Evolutionary conservation across 352 stramenopile genomes (phyloP).

Genomic region (Pythium oligandrum): DNA sequence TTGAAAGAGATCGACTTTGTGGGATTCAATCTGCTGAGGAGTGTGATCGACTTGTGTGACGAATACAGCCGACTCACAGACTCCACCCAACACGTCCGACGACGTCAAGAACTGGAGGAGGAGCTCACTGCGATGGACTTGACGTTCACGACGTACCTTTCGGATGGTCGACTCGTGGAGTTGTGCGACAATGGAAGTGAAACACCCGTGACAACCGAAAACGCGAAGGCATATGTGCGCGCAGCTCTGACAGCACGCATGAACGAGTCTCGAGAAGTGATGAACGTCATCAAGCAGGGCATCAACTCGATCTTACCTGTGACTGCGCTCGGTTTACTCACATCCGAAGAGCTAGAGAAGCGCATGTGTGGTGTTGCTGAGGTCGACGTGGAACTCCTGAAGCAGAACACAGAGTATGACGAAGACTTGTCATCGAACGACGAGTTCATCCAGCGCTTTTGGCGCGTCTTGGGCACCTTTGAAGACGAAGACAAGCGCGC

Average conservation of each 20-base stretch:
- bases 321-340: conserved; percentile 48
- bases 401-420: conserved; percentile 80
- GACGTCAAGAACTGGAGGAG: conserved; percentile 24
- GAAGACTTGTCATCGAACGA: conserved; percentile 60
- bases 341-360: conserved; percentile 65
- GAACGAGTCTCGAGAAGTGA: conserved; percentile 37
- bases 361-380: conserved; percentile 66
- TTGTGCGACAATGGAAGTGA: conserved; percentile 32
- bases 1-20: conserved; percentile 69
- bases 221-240: conserved; percentile 45
- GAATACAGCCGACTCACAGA: conserved; percentile 11
- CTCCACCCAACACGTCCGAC: neutral
- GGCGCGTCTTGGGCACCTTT: conserved; percentile 60
- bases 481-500: conserved; percentile 60
- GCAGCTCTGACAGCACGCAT: conserved; percentile 32
- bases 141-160: conserved; percentile 70
- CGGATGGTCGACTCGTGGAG: conserved; percentile 46
- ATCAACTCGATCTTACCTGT: conserved; percentile 73
- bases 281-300: conserved; percentile 73
- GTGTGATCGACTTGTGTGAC: conserved; percentile 25
- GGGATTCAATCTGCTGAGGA: conserved; percentile 48
- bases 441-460: conserved; percentile 76
- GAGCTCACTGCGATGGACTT: conserved; percentile 65
- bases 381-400: conserved; percentile 66
- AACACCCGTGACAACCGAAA: conserved; percentile 36